Evolutionary conservation across 805 yeast species (phyloP).

Genomic region (Wickerhamiella azyma): DNA sequence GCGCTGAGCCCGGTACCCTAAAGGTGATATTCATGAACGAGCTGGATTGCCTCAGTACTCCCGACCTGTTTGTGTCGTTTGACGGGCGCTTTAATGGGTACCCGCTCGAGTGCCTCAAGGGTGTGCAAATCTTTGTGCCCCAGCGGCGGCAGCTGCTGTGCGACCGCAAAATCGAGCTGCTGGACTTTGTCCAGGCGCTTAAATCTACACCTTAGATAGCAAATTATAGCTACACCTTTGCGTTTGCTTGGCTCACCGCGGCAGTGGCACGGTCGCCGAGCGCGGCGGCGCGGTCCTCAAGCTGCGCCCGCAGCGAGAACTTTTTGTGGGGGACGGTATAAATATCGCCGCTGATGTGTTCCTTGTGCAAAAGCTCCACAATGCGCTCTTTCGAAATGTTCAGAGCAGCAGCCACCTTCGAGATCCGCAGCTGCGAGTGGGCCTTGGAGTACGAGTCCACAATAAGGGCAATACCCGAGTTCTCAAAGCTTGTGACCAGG

Average conservation of each 20-base stretch:
- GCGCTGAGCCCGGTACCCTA: not conserved
- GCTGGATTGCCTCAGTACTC: not conserved
- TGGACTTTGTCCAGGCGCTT: conserved; percentile 9
- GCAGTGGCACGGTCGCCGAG: not conserved
- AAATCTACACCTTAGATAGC: not conserved
- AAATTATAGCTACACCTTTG: not conserved
- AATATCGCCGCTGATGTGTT: conserved; percentile 37
- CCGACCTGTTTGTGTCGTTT: conserved; percentile 10
- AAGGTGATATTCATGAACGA: not conserved
- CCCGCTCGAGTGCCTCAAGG: conserved; percentile 5
- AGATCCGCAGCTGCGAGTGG: conserved; percentile 36
- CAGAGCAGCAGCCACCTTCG: conserved; percentile 32
- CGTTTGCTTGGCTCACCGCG: not conserved
- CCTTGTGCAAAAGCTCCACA: conserved; percentile 37
- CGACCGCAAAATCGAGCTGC: not conserved
- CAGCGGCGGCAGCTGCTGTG: conserved; percentile 7
- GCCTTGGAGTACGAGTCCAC: conserved; percentile 43
- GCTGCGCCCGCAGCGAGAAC: conserved; percentile 2
- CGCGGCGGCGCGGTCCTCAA: not conserved
- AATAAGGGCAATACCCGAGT: conserved; percentile 37
- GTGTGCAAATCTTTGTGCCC: conserved; percentile 4
- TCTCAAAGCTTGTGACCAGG: conserved; percentile 31
- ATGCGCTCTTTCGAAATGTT: conserved; percentile 35
- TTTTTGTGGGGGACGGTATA: conserved; percentile 31
- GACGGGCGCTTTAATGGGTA: conserved; percentile 7